A percentile compares a stretch with the other conserved stretches of the same genome.
Evolutionary conservation across 1,284 basidiomycete genomes (phyloP).

Genomic region (Papiliotrema terrestris): DNA sequence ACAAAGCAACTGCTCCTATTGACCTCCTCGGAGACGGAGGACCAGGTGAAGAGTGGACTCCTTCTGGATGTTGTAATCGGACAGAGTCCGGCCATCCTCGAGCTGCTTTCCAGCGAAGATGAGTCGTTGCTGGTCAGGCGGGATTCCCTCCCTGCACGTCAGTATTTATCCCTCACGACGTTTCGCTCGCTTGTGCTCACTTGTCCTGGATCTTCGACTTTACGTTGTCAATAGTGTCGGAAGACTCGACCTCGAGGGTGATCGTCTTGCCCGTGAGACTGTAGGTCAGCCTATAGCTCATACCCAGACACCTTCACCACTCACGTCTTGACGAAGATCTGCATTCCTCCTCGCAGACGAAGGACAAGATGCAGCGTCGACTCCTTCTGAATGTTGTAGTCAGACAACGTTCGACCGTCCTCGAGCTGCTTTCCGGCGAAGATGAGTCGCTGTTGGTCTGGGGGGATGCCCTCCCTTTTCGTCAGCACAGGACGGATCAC

Average conservation of each 20-base stretch:
- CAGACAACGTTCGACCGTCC: conserved; percentile 82
- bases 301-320: conserved; percentile 32
- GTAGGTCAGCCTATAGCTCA: conserved; percentile 19
- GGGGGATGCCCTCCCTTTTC: conserved; percentile 64
- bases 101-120: conserved; percentile 99
- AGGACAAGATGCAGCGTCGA: conserved; percentile 94
- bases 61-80: conserved; percentile 94
- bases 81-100: conserved; percentile 85
- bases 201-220: conserved; percentile 95
- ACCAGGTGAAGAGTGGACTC: conserved; percentile 95
- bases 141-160: conserved; percentile 63
- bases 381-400: conserved; percentile 97
- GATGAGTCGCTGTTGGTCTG: conserved; percentile 93
- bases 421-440: conserved; percentile 98
- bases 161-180: not conserved
- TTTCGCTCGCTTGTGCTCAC: not conserved
- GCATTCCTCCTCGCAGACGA: conserved; percentile 79
- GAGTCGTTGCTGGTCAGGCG: conserved; percentile 84
- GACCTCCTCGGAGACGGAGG: conserved; percentile 73
- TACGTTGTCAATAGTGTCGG: conserved; percentile 96
- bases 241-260: conserved; percentile 82
- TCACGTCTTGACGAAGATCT: conserved; percentile 92
- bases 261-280: conserved; percentile 99
- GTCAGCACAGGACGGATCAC: too few relatives aligned
- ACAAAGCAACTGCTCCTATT: not conserved